Conservation (phyloP, 805 yeast genomes). For the Wickerhamomyces rabaulensis region DNA sequence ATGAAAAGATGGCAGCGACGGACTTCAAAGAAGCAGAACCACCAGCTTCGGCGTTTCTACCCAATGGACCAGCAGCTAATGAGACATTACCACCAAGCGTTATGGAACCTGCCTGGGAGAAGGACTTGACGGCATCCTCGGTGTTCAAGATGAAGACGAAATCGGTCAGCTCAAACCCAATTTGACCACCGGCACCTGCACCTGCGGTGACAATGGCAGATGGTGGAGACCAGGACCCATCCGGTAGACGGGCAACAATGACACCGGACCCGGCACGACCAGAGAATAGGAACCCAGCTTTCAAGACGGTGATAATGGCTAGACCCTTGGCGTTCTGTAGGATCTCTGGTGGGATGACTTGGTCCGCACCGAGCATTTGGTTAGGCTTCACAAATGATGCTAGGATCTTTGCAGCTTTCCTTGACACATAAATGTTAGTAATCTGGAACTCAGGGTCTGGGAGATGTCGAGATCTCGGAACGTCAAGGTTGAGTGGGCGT, state of each 20-base stretch:
- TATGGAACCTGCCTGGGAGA: conserved; percentile 89
- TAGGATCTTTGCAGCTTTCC: conserved; percentile 90
- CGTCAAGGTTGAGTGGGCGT: too few relatives aligned
- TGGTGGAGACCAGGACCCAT: conserved; percentile 97
- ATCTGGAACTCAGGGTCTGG: not conserved
- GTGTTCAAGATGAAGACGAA: conserved; percentile 90
- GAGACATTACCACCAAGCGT: conserved; percentile 94
- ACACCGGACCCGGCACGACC: conserved; percentile 98
- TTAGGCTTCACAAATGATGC: conserved; percentile 92
- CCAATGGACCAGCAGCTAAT: conserved; percentile 96
- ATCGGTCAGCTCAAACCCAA: conserved; percentile 95
- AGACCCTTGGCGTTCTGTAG: conserved; percentile 88
- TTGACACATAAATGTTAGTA: conserved; percentile 27
- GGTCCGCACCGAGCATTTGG: conserved; percentile 83
- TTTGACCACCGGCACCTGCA: conserved; percentile 98
- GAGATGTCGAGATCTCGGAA: not conserved
- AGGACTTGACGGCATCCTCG: conserved; percentile 83
- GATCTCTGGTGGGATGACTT: conserved; percentile 84
- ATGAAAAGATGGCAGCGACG: conserved; percentile 88
- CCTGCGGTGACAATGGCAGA: conserved; percentile 95
- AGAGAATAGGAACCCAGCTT: conserved; percentile 93
- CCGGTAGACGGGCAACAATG: conserved; percentile 88
- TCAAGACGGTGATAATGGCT: conserved; percentile 87
- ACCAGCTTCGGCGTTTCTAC: conserved; percentile 96
- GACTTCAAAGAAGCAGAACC: conserved; percentile 86